These are phyloP conservation scores for Diaporthe nobilis DNA, from an alignment of 2,329 filamentous ascomycete genomes.

Conservation along the genomic window DNA sequence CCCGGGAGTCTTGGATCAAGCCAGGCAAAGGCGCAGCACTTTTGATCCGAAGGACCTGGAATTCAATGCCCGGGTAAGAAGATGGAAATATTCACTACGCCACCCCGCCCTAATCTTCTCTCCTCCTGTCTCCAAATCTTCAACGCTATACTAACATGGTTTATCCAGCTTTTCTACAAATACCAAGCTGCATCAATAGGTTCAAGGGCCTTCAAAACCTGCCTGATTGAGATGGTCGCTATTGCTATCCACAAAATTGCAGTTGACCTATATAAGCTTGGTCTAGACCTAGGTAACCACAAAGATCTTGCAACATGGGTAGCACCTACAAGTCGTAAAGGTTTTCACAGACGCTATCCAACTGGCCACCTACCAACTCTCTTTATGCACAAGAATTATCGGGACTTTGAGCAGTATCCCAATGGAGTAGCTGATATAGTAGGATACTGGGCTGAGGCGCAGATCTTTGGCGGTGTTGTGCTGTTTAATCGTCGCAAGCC, in stretches of 20 bases:
- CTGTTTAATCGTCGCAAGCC: conserved; percentile 43
- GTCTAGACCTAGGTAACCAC: conserved; percentile 44
- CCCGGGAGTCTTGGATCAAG: conserved; percentile 34
- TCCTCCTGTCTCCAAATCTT: conserved; percentile 2
- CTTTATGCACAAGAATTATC: conserved; percentile 49
- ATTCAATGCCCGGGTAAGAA: not conserved
- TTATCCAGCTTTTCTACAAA: conserved; percentile 42
- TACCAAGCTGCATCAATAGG: conserved; percentile 46
- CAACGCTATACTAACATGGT: not conserved
- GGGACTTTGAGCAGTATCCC: conserved; percentile 49
- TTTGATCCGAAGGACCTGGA: conserved; percentile 1
- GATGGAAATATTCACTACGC: not conserved
- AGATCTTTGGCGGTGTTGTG: conserved; percentile 48
- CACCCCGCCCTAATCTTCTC: too few relatives aligned
- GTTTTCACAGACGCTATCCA: conserved; percentile 23
- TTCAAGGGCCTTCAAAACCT: conserved; percentile 48
- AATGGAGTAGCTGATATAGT: conserved; percentile 47
- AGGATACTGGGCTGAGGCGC: conserved; percentile 49
- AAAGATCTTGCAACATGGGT: conserved; percentile 46
- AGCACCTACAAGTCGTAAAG: conserved; percentile 42
- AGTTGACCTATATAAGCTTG: conserved; percentile 44
- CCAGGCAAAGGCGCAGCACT: conserved; percentile 4
- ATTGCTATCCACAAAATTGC: conserved; percentile 50
- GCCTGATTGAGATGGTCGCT: conserved; percentile 51
- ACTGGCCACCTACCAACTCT: conserved; percentile 44